Base-by-base conservation (phyloP, 2,329 filamentous ascomycete species). In the Gaeumannomyces sp. region DNA sequence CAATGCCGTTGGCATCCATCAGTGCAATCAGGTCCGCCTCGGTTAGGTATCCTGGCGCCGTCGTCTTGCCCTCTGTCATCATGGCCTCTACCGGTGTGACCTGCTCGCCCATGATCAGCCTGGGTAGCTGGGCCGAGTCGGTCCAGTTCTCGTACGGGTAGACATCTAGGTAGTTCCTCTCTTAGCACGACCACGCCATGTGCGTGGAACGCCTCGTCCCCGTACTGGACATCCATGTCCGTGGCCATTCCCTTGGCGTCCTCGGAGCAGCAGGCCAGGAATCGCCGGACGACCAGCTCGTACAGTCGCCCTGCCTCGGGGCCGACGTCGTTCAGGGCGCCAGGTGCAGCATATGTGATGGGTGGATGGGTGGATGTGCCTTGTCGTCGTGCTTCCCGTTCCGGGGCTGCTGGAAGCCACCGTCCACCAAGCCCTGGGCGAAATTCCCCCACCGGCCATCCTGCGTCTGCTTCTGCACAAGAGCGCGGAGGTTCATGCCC, bases 1-100 rank as follows among this genome's bases (percentile, higher is more conserved):
- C 95, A 68, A 99, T 99, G 2, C 95, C 95, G 73, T 99, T 99
- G 59, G 92, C 93, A 78, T 99, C 95, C 95, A 99, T 99, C 14
- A 99, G 84, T 3, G 90, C 90, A 73, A 99, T 97, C 31, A 99
- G 82, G 74, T 99, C 95, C 0, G 95, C 93, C 74, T 99, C 95
- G 0, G 95, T 98, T 35, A 99, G 82, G 73, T 96, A 97, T 28
- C 84, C 86, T 0, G 95, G 95, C 16, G 93, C 82, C 1, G 84
- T 85, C 0, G 95, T 99, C 76, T 96, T 90, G n/a, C 95, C 94
- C 71, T 98, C 93, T 0, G 86, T 88, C 77, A 99, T 92, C 70
- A 90, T 87, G 4, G 93, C 94, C 77, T 97, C 93, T 1, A 88
- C 91, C 0, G 95, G 95, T 74, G 92, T 88, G 69, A 99, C 96